phyloP scores from a whole-genome alignment of 2,329 filamentous ascomycete genomes.

The Aspergillus floridensis region DNA sequence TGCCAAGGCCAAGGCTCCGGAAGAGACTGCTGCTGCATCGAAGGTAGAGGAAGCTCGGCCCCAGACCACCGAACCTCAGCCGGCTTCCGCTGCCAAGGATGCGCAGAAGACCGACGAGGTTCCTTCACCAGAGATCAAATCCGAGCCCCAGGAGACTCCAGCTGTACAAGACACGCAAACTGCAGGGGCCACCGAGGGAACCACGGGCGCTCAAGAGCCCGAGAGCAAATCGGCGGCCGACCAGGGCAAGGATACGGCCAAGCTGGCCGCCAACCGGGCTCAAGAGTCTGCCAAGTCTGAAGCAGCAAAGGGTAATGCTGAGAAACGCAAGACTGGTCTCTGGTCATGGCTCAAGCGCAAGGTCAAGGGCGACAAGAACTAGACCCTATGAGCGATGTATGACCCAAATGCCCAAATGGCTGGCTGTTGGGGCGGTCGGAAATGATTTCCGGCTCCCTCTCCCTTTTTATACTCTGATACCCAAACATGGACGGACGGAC shows the following conservation, averaged over 20 bases:
- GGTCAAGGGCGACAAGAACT: constrained; percentile 21
- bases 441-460: background rate
- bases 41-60: constrained; percentile 8
- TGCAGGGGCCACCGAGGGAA: background rate
- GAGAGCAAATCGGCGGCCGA: constrained; percentile 19
- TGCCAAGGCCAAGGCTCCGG: constrained; percentile 17
- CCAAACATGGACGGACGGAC: constrained; percentile 12
- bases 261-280: constrained; percentile 9
- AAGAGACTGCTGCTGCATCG: constrained; percentile 9
- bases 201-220: constrained; percentile 18
- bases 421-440: background rate
- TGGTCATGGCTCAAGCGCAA: constrained; percentile 30
- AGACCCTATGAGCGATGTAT: background rate
- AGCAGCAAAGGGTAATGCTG: constrained; percentile 14
- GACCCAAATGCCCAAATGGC: background rate
- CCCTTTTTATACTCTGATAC: constrained; percentile 13
- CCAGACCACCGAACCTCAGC: constrained; percentile 10
- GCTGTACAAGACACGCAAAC: constrained; percentile 6
- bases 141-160: background rate
- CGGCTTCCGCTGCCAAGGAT: constrained; percentile 9
- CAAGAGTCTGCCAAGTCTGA: constrained; percentile 12
- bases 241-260: constrained; percentile 14
- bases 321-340: constrained; percentile 29
- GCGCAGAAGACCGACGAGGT: constrained; percentile 4
- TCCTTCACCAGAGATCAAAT: background rate